These are phyloP conservation scores for Trematosphaeria pertusa DNA, from an alignment of 2,329 filamentous ascomycete genomes.

Conservation along the genomic window DNA sequence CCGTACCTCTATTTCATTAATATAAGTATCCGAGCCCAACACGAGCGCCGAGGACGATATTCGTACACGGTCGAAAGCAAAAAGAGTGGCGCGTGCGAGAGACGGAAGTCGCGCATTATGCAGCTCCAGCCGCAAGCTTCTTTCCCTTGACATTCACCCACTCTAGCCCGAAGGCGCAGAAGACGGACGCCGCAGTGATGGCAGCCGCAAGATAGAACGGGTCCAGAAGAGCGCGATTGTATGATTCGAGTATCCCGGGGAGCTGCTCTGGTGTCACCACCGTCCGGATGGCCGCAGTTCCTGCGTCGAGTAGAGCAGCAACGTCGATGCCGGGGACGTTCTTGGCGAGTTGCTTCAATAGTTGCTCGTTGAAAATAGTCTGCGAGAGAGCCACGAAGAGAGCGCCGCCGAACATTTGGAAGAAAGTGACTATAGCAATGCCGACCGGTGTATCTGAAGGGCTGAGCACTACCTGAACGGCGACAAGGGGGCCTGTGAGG, in stretches of 20 bases:
- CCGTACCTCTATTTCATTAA: too few species aligned
- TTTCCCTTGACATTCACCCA: slow-evolving; percentile 63
- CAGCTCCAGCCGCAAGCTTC: slow-evolving; percentile 13
- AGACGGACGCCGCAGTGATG: slow-evolving; percentile 48
- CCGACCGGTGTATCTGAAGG: slow-evolving; percentile 48
- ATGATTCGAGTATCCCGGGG: slow-evolving; percentile 62
- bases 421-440: slow-evolving; percentile 58
- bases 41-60: too few species aligned
- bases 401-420: slow-evolving; percentile 68
- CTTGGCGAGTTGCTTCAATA: slow-evolving; percentile 59
- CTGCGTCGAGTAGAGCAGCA: slow-evolving; percentile 48
- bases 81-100: too few species aligned
- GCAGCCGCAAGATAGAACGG: slow-evolving; percentile 61
- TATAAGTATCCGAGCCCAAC: too few species aligned
- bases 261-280: slow-evolving; percentile 59
- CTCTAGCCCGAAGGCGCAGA: slow-evolving; percentile 63
- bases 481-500: slow-evolving; percentile 48
- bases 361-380: slow-evolving; percentile 69
- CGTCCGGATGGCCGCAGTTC: slow-evolving; percentile 63
- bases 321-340: slow-evolving; percentile 48
- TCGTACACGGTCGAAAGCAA: too few species aligned
- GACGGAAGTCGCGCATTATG: too few species aligned
- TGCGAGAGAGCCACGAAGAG: slow-evolving; percentile 69
- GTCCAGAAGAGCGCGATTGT: slow-evolving; percentile 64
- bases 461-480: slow-evolving; percentile 49